Evolutionary conservation across 768 basidiomycete species (phyloP), one percentile per base, ranked within the genome.

Genomic region (Leccinum obscurum): DNA sequence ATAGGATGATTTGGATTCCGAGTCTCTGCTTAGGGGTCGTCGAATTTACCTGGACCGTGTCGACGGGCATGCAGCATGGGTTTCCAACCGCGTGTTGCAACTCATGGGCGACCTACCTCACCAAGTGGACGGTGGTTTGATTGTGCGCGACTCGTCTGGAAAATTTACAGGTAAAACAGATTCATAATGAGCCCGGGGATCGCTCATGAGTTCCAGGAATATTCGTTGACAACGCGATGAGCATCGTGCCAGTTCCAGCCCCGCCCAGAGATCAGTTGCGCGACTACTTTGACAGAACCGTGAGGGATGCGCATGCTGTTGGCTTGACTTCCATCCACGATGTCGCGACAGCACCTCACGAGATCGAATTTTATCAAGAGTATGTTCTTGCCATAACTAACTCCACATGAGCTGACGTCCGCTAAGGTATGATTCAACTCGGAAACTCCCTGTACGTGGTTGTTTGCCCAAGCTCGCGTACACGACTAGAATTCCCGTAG

Each of bases 271-370:
- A 60, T 1, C 79, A 85, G 55, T 81, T 87, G 66, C 77, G 81
- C 62, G 73, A 80, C 20, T 91, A 83, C 68, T 88, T 90, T 58
- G 76, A 85, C 20, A 76, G 78, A 13, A 81, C 92, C 0, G 78
- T 89, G 48, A 72, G 75, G 28, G 86, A 92, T 65, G 93, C 89
- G 0, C 76, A 94, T n/a, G 78, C 82, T 3, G 83, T 85, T 57
- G 96, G 96, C 1, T 72, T 98, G 57, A 95, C 93, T 1, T 87
- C 83, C 11, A 85, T 98, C n/a, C 95, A 97, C 59, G 95, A 98
- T 69, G 95, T 95, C 0, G 79, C 71, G 48, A 80, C 83, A 0
- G 69, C 70, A 22, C 80, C 80, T 1, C 74, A 76, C 0, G 76
- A 78, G 24, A 83, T 94, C 15, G 73, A 78, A 3, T 90, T 93